Evolutionary conservation across 2,329 filamentous ascomycete genomes (phyloP).

Genomic region (Raffaelea deltoideospora): DNA sequence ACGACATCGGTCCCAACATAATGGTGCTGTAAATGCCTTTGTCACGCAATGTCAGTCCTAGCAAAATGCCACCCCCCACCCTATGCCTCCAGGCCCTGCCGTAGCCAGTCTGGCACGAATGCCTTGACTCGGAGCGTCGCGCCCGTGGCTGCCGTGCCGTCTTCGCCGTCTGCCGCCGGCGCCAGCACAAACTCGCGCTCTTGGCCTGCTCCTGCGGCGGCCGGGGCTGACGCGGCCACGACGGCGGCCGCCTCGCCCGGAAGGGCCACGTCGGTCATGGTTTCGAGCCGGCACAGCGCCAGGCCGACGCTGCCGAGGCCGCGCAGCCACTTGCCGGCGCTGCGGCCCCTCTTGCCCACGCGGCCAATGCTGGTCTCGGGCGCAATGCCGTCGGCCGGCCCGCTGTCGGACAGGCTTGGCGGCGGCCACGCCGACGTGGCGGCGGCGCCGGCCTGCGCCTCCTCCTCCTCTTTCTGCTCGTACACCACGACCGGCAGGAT

Average conservation of each 20-base stretch:
- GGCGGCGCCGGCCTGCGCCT: background rate
- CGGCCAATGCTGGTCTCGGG: slow-evolving; percentile 33
- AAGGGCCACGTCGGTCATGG: slow-evolving; percentile 69
- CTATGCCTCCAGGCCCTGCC: slow-evolving; percentile 20
- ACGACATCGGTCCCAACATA: no score
- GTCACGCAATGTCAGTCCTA: no score
- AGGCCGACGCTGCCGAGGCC: slow-evolving; percentile 72
- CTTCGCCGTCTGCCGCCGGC: slow-evolving; percentile 21
- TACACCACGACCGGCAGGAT: slow-evolving; percentile 72
- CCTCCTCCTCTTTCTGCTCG: slow-evolving; percentile 23
- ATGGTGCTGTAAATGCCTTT: no score
- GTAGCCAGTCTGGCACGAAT: slow-evolving; percentile 68
- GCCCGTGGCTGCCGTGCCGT: slow-evolving; percentile 26
- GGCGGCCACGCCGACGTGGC: slow-evolving; percentile 14
- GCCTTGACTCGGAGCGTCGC: slow-evolving; percentile 51
- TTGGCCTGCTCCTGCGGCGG: slow-evolving; percentile 34
- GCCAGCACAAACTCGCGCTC: slow-evolving; percentile 45
- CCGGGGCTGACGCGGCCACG: slow-evolving; percentile 44
- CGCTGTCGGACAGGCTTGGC: background rate
- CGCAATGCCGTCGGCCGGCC: slow-evolving; percentile 22
- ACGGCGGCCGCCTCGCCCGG: slow-evolving; percentile 50
- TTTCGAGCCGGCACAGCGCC: slow-evolving; percentile 72
- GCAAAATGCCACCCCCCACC: no score
- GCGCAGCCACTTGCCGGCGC: slow-evolving; percentile 65
- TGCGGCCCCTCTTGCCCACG: slow-evolving; percentile 44